A percentile compares a stretch with the other conserved stretches of the same genome.
These are phyloP conservation scores for Pholiota conissans DNA, from an alignment of 768 basidiomycete species.

Conservation along the genomic window DNA sequence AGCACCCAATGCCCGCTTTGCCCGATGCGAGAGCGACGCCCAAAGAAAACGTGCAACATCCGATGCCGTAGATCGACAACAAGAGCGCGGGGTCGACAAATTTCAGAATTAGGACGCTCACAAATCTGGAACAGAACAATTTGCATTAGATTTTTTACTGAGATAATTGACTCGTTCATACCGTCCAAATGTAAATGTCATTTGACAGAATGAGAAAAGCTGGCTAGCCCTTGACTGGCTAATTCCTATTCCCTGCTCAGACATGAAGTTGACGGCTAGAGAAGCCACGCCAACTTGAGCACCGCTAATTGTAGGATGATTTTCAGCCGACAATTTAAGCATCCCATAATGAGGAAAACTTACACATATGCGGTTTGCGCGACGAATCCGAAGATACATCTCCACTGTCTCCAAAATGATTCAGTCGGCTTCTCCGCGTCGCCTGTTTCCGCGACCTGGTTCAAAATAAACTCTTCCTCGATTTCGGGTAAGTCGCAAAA, in stretches of 20 bases:
- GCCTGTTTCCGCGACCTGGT: constrained; percentile 39
- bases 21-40: constrained; percentile 52
- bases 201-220: constrained; percentile 71
- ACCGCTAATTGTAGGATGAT: constrained; percentile 32
- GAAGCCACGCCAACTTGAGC: constrained; percentile 69
- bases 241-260: constrained; percentile 61
- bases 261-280: constrained; percentile 69
- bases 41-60: constrained; percentile 53
- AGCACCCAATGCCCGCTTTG: constrained; percentile 53
- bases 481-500: constrained; percentile 72
- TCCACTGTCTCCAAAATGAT: constrained; percentile 69
- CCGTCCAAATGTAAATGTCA: constrained; percentile 67
- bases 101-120: constrained; percentile 59
- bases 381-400: constrained; percentile 70
- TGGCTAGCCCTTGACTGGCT: constrained; percentile 53
- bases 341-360: constrained; percentile 18
- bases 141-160: neutral
- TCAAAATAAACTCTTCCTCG: constrained; percentile 59
- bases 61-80: constrained; percentile 50
- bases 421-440: constrained; percentile 42
- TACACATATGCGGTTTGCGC: constrained; percentile 71
- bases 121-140: constrained; percentile 39
- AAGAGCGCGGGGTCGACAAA: constrained; percentile 67
- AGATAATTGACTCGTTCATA: constrained; percentile 22
- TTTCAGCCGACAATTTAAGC: neutral